Base-by-base conservation (phyloP, 2,329 filamentous ascomycete genomes). In the Diaporthe destruens region DNA sequence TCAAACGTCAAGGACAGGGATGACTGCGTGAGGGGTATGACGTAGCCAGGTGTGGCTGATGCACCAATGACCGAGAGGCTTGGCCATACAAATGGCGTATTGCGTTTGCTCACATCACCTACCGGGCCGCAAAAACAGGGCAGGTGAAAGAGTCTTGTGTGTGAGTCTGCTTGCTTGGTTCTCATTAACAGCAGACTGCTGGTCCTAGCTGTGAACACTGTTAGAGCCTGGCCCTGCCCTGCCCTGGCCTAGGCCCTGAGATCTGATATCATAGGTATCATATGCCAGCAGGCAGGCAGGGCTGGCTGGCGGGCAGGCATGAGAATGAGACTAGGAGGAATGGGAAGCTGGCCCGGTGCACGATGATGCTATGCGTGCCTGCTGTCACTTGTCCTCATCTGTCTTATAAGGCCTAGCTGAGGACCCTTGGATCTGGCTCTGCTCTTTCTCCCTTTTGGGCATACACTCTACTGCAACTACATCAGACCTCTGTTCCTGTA, bases 31-130 rank as follows among this genome's bases (percentile, higher is more conserved):
- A 66, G 61, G 61, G 61, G 32, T 53, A 66, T 66, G 61, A 66
- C 61, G 61, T 66, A 66, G 61, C n/a, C 44, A 32, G 47, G 61
- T 66, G 61, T 66, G 61, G 61, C 61, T 66, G 61, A 53, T 66
- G 61, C 47, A 53, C 61, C 61, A 66, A 65, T 65, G 61, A 51
- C 44, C 32, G 29, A 23, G 8, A 6, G 59, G 25, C 42, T 12
- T 11, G 59, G 12, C 59, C 59, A 51, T n/a, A 42, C 39, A 42
- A 5, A 42, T 42, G 39, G 39, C 39, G 12, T 18, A 29, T 29
- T 29, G 29, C 29, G 29, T 29, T 29, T 1, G 14, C 12, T 42
- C 39, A 47, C 59, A 49, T 49, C 44, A 51, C 29, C 11, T 36
- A 39, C 36, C 29, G 36, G 57, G 57, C 25, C 39, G 25, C 25